These are phyloP conservation scores for Chlorella sp. DNA, from an alignment of 139 green algal genomes.

Conservation along the genomic window DNA sequence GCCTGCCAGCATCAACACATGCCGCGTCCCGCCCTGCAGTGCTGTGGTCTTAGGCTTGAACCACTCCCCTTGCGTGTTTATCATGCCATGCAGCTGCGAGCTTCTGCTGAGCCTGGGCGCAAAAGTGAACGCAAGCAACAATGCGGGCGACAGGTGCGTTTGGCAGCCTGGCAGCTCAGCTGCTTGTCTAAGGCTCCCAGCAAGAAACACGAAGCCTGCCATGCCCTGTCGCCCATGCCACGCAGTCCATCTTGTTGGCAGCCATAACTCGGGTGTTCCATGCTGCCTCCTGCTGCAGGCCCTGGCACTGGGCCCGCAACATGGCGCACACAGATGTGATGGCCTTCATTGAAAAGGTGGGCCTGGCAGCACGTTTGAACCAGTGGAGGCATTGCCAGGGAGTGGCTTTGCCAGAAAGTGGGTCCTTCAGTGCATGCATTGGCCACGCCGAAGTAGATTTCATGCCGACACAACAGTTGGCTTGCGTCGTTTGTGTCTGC, in stretches of 20 bases:
- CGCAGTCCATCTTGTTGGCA: not conserved
- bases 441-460: not conserved
- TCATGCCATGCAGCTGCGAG: conserved; percentile 44
- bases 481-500: not conserved
- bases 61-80: not conserved
- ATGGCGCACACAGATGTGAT: conserved; percentile 81
- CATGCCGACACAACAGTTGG: not conserved
- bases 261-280: not conserved
- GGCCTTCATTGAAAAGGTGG: conserved; percentile 80
- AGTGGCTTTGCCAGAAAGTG: no score
- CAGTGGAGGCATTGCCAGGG: no score
- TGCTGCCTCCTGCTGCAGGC: conserved; percentile 10
- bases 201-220: not conserved
- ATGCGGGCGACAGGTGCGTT: conserved; percentile 80
- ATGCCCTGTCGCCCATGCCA: not conserved
- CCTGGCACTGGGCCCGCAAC: conserved; percentile 88
- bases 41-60: not conserved
- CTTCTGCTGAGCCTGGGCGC: conserved; percentile 88
- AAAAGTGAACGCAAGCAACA: conserved; percentile 94
- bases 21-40: not conserved
- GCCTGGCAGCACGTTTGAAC: not conserved
- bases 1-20: not conserved
- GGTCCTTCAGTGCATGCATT: no score
- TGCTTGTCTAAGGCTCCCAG: not conserved
- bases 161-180: not conserved